Base-by-base conservation (phyloP, 345 rosid genomes). In the Geranium rotundifolium region DNA sequence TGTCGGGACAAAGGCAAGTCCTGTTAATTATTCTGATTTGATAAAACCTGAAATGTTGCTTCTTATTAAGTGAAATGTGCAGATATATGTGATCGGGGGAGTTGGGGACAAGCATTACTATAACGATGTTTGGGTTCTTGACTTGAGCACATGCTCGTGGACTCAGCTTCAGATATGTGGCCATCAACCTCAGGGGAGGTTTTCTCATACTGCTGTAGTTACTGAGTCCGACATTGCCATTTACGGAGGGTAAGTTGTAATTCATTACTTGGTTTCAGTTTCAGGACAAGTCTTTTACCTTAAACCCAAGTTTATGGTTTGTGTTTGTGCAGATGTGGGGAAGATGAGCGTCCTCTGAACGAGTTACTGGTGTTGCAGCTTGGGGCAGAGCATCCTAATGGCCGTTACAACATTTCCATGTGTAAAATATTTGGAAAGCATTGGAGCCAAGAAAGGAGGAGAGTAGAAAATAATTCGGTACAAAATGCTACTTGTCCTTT, bases 181-280 rank as follows among this genome's bases (percentile, higher is more conserved):
- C 68, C 86, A 80, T 66, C 84, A 79, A 61, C 90, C 95, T 23
- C 88, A 75, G 63, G 95, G 95, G 34, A 68, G 95, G 64, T 87
- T 87, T 78, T 87, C 95, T 67, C 95, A 87, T 63, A 70, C 90
- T 15, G 86, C 90, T 14, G 78, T 83, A 57, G 77, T 78, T 10
- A 37, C 81, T 12, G 79, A 61, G 19, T 72, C 72, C 0, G 80
- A 80, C 62, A 78, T 85, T 54, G 69, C 71, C 59, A 75, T 85
- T 63, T 87, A 85, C 37, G 95, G 95, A 74, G 95, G 95, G 90
- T 84, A 66, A 62, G 27, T 59, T 14, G 20, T 5, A 55, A 19
- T 16, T 23, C 17, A 19, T 13, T 1, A 1, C 6, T 52, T 0
- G 5, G 54, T 50, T n/a, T 5, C 29, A 15, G 27, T 13, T 34